Evolutionary conservation across 1,284 basidiomycete genomes (phyloP).

Genomic region (Termitomyces sp.): DNA sequence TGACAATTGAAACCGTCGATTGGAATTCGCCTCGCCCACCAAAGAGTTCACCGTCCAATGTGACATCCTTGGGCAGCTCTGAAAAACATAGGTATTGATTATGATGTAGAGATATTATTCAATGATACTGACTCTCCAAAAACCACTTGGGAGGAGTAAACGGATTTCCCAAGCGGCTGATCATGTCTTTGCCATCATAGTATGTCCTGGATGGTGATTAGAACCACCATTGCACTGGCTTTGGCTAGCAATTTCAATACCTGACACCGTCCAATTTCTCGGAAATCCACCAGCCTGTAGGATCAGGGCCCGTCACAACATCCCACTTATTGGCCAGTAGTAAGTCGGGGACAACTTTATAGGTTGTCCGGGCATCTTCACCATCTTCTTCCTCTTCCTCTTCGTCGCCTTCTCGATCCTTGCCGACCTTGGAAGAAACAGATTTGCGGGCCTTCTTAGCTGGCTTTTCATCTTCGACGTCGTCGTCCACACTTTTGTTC

Average conservation of each 20-base stretch:
- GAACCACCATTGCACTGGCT: neutral
- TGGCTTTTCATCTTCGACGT: constrained; percentile 7
- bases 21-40: constrained; percentile 55
- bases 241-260: constrained; percentile 26
- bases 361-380: constrained; percentile 17
- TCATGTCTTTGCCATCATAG: constrained; percentile 55
- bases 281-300: constrained; percentile 63
- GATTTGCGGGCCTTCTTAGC: constrained; percentile 19
- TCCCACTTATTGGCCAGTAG: constrained; percentile 61
- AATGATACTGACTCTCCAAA: constrained; percentile 40
- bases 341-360: constrained; percentile 37
- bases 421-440: constrained; percentile 14
- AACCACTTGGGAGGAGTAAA: constrained; percentile 61
- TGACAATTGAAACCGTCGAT: constrained; percentile 56
- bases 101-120: neutral
- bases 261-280: constrained; percentile 61
- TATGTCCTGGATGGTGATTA: constrained; percentile 37
- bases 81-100: neutral
- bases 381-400: constrained; percentile 27
- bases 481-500: constrained; percentile 20
- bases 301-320: constrained; percentile 49
- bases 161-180: constrained; percentile 55
- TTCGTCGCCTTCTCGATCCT: constrained; percentile 15
- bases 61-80: constrained; percentile 56
- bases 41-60: constrained; percentile 63